Evolutionary conservation across 2,329 filamentous ascomycete species (phyloP).

Genomic region (Helminthosporium solani): DNA sequence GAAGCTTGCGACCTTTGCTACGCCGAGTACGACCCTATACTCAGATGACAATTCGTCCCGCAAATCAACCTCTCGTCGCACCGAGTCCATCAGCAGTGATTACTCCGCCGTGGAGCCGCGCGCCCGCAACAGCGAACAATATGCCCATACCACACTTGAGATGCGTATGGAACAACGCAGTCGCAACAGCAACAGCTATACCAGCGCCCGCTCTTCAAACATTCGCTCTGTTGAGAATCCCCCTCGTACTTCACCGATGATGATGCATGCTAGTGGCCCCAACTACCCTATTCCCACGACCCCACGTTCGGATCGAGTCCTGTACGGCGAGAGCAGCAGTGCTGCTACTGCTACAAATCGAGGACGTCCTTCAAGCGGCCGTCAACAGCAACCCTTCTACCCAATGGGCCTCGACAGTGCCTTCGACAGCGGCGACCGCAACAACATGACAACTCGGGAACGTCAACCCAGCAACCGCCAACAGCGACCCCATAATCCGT

Average conservation of each 20-base stretch:
- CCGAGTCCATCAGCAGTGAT: slow-evolving; percentile 44
- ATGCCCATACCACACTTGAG: slow-evolving; percentile 43
- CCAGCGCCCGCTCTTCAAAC: slow-evolving; percentile 27
- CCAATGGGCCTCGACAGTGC: too few species aligned
- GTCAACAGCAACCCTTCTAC: not conserved
- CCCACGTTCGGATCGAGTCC: not conserved
- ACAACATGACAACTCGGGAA: not conserved
- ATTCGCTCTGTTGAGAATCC: slow-evolving; percentile 29
- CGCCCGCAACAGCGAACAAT: slow-evolving; percentile 66
- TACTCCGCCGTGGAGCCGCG: slow-evolving; percentile 49
- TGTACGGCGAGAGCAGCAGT: too few species aligned
- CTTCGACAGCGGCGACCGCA: too few species aligned
- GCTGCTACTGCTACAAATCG: too few species aligned
- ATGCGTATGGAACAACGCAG: slow-evolving; percentile 45
- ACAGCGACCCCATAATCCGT: not conserved
- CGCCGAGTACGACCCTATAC: slow-evolving; percentile 50
- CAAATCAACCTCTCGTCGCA: slow-evolving; percentile 48
- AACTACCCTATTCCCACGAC: not conserved
- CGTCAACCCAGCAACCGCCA: not conserved
- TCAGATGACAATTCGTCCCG: slow-evolving; percentile 45
- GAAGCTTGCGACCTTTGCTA: slow-evolving; percentile 60
- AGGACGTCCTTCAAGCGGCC: slow-evolving; percentile 14
- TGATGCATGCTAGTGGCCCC: not conserved
- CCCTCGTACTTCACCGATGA: slow-evolving; percentile 27
- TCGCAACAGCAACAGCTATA: slow-evolving; percentile 67